phyloP scores from a whole-genome alignment of 192 early-diverging fungal species.

The Pecoramyces ruminantium region DNA sequence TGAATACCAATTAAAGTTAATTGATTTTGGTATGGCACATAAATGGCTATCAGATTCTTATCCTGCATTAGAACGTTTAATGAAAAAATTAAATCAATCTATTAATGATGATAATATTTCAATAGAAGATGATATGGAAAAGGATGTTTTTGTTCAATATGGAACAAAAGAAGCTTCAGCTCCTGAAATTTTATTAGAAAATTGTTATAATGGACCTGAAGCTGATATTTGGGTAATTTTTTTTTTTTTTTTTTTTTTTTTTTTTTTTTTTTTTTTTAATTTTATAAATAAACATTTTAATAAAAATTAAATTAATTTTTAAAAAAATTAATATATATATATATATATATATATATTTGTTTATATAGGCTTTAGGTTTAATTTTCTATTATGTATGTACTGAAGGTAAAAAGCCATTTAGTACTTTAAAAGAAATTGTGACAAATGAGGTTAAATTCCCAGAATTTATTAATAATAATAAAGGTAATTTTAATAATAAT shows the following conservation, averaged over 20 bases:
- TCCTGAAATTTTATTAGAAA: background rate
- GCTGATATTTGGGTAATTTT: background rate
- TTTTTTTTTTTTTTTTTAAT: no score
- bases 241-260: no score
- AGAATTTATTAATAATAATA: background rate
- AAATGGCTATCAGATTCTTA: background rate
- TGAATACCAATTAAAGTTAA: background rate
- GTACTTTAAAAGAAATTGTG: background rate
- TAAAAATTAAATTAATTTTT: no score
- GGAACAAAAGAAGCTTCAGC: background rate
- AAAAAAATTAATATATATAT: no score
- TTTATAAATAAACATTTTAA: no score
- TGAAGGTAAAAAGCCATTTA: background rate
- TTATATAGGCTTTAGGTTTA: background rate
- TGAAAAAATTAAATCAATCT: background rate
- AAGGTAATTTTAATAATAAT: no score
- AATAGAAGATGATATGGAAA: background rate
- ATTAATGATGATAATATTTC: background rate
- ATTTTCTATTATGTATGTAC: background rate
- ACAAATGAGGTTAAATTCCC: background rate
- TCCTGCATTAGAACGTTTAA: background rate
- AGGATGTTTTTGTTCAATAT: background rate
- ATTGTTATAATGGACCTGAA: background rate
- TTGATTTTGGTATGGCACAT: constrained; percentile 2
- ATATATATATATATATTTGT: no score